Evolutionary conservation across 805 yeast species (phyloP), one percentile per base, ranked within the genome.

Genomic region (Teunomyces stri): DNA sequence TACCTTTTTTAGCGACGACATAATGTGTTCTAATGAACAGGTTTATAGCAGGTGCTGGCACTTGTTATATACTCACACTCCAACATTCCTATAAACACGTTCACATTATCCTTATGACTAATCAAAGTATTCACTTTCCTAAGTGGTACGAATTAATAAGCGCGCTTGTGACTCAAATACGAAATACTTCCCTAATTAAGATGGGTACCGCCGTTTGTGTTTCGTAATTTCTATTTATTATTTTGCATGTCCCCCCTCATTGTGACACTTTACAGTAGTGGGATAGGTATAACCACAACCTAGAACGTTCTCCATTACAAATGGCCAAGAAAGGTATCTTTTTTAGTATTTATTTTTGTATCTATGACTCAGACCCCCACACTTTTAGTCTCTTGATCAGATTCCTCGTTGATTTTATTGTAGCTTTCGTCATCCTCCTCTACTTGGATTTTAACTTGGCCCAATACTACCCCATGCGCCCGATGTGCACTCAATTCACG

Each of bases 401-500:
- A 18, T 13, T 35, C 38, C 21, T 35, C 38, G 11, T 35, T 35
- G n/a, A 13, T n/a, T 10, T 35, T 35, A n/a, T 20, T 18, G 22
- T 18, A 18, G 38, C 20, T 34, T n/a, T 54, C 29, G 33, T 45
- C 57, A 51, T 49, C 25, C 40, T 58, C 51, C n/a, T 37, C 40
- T 37, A 57, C 47, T 12, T 51, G 55, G 27, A 44, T 43, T 28
- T 59, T 30, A 16, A 60, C 59, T 11, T 50, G 45, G 1, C 49
- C 37, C 45, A 61, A 50, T 12, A 60, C 64, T 30, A 47, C 40
- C 28, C 47, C 18, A 48, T 61, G 63, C 11, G 66, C 66, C 25
- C 43, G 39, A 39, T 60, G 50, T 13, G 65, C 62, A 2, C 61
- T 61, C 18, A 55, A 42, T 22, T 45, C 37, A 15, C 56, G 41